These are phyloP conservation scores for Kickxella alabastrina DNA, from an alignment of 192 early-diverging fungal genomes.

Conservation along the genomic window DNA sequence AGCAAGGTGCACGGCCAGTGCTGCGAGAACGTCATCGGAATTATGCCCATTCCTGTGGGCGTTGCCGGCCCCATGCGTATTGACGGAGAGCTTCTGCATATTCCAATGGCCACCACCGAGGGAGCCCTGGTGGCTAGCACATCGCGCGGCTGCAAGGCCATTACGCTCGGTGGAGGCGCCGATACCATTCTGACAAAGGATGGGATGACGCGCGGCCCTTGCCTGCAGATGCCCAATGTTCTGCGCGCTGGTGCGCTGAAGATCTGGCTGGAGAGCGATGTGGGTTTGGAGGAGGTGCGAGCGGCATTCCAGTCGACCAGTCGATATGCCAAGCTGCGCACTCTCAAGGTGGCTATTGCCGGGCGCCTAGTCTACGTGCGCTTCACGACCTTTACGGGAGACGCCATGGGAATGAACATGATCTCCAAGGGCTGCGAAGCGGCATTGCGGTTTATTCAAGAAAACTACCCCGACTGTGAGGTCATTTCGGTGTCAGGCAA, in stretches of 20 bases:
- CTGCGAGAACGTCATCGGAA: slow-evolving; percentile 95
- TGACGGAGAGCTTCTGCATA: slow-evolving; percentile 74
- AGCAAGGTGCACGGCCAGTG: slow-evolving; percentile 83
- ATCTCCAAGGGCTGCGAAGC: slow-evolving; percentile 93
- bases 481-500: slow-evolving; percentile 85
- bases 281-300: slow-evolving; percentile 62
- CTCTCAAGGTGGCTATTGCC: slow-evolving; percentile 77
- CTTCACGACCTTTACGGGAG: slow-evolving; percentile 86
- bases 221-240: slow-evolving; percentile 77
- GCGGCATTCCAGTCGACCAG: slow-evolving; percentile 82
- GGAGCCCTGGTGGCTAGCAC: slow-evolving; percentile 86
- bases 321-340: slow-evolving; percentile 80
- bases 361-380: slow-evolving; percentile 82
- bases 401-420: slow-evolving; percentile 99
- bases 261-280: slow-evolving; percentile 65
- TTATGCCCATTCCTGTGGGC: slow-evolving; percentile 88
- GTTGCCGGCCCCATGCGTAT: slow-evolving; percentile 84
- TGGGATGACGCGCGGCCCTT: slow-evolving; percentile 92
- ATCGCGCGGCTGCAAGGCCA: slow-evolving; percentile 92
- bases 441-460: slow-evolving; percentile 60
- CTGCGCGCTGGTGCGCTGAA: slow-evolving; percentile 63
- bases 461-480: slow-evolving; percentile 67
- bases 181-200: slow-evolving; percentile 72
- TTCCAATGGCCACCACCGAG: slow-evolving; percentile 97
- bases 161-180: slow-evolving; percentile 82